Base-by-base conservation (phyloP, 2,329 filamentous ascomycete species). In the Capronia americana region DNA sequence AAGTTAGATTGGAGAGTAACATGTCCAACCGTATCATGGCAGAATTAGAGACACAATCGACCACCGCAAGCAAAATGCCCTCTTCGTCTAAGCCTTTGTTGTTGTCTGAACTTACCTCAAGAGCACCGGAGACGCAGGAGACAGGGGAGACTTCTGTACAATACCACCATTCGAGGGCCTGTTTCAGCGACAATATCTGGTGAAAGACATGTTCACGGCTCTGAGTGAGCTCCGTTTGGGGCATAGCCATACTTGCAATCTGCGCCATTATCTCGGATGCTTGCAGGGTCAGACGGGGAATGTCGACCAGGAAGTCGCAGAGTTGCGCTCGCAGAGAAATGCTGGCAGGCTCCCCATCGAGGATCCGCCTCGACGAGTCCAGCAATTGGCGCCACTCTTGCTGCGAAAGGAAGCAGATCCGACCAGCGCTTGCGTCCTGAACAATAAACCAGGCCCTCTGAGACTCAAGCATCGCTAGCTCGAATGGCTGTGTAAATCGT, bases 361-460 rank as follows among this genome's bases (percentile, higher is more conserved):
- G 23, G 20, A 23, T 38, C 10, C 23, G 30, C 17, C n/a, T n/a
- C 20, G 48, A 23, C 5, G 38, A 38, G 50, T 46, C 32, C 38
- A 64, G 20, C 46, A 68, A 30, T 10, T 57, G 50, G 10, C 65
- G 67, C 67, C 67, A 69, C 34, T 53, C 24, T 50, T 12, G 58
- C 14, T 65, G 17, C 17, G 65, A 58, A n/a, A 69, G 54, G 17
- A 69, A 69, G 53, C 65, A 69, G 24, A 46, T 38, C 34, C 63
- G 61, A 12, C 62, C 65, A 17, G 38, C 24, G 28, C 28, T 60
- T 41, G 61, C 57, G 34, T 69, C 67, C 24, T 68, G 65, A n/a
- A 65, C 57, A 50, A 65, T 65, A 65, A 68, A 70, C 51, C 65
- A 70, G 23, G 68, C 68, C 57, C 68, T 55, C 57, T 70, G 68